Evolutionary conservation across 1,139 yeast species (phyloP), one percentile per base, ranked within the genome.

Genomic region (Lodderomyces jiufengensis): DNA sequence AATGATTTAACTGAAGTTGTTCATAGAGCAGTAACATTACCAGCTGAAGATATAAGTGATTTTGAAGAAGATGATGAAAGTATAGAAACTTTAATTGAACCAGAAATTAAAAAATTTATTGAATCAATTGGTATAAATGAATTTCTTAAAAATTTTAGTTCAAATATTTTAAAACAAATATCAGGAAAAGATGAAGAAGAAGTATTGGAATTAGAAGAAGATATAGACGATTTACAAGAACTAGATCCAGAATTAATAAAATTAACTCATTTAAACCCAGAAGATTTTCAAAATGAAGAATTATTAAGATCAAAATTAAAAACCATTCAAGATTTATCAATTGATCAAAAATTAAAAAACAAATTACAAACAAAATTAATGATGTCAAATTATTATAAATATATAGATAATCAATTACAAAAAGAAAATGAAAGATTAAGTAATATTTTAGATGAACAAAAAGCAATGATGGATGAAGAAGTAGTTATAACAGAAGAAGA

Each of bases 311-410:
- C 55, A 24, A 68, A 76, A 49, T 84, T 84, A 35, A 73, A 73
- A 42, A 66, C 64, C 34, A 82, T 84, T 35, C 76, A 80, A 40
- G 55, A 57, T 3, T 57, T 77, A 38, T 58, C 53, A 23, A 46
- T 81, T 25, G 52, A 63, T 29, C 82, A 82, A 43, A 53, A 66
- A 33, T 76, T 74, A 50, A 80, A 84, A 52, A 76, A 80, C 44
- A 66, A 73, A 54, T 53, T 78, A 44, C 82, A 85, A 24, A 94
- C 90, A 32, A 66, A 76, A 43, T 61, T 86, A 35, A 85, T 86
- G 95, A 82, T 86, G 70, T 84, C 84, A 7, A 78, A 78, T 41
- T 80, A 77, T 51, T 69, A 73, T 46, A 72, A 72, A 44, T 70
- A 68, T 42, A 58, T 69, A 30, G 61, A 62, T 44, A 65, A 63